These are phyloP conservation scores for Colletotrichum noveboracense DNA, from an alignment of 2,329 filamentous ascomycete species.

Conservation along the genomic window DNA sequence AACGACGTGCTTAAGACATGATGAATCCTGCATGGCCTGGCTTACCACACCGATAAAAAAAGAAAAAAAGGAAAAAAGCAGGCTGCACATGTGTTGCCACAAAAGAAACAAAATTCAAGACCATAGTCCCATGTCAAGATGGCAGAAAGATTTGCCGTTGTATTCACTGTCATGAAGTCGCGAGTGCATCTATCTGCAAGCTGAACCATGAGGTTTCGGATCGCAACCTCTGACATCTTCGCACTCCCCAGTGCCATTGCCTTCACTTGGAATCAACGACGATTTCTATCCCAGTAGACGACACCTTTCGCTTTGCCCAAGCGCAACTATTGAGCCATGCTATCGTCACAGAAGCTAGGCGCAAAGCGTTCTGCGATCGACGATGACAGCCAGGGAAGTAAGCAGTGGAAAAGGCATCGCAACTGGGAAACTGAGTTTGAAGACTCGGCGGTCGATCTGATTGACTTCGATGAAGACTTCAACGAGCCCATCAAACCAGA, in stretches of 20 bases:
- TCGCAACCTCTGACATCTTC: neutral
- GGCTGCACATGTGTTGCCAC: no score
- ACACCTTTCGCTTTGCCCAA: neutral
- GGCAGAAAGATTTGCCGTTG: neutral
- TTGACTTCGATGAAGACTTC: neutral
- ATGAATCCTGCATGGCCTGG: neutral
- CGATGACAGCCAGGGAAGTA: neutral
- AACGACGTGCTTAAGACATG: neutral
- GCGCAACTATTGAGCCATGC: neutral
- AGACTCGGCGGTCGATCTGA: neutral
- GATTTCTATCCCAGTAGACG: neutral
- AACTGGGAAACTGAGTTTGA: neutral
- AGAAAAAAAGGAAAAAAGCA: neutral
- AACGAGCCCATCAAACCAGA: neutral
- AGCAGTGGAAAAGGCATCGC: neutral
- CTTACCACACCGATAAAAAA: neutral
- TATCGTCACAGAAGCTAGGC: neutral
- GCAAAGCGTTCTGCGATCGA: neutral
- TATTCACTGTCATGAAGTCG: neutral
- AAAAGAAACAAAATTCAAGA: neutral
- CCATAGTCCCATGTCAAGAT: neutral
- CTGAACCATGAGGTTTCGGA: neutral
- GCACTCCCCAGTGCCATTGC: neutral
- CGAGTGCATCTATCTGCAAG: neutral
- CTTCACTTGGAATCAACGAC: neutral